Conservation (phyloP, 176 grass and related monocot species). For the Thalia dealbata region DNA sequence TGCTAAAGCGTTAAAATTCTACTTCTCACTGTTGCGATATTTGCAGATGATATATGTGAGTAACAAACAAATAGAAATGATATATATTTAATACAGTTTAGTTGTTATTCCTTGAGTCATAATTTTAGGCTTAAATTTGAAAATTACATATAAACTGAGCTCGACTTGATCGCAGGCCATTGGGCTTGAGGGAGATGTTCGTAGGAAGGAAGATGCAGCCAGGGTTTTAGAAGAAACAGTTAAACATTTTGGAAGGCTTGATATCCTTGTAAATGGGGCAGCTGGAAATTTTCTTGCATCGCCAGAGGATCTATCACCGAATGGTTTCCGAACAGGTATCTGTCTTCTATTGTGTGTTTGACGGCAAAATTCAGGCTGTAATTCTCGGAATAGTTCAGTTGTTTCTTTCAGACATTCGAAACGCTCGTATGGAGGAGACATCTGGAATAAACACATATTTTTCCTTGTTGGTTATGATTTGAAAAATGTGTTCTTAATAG, state of each 20-base stretch:
- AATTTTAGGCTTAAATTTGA: no score
- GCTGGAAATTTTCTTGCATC: conserved; percentile 93
- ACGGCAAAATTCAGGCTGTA: not conserved
- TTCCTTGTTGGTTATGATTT: no score
- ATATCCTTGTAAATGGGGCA: conserved; percentile 89
- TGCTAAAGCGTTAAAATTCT: not conserved
- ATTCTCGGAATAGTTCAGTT: not conserved
- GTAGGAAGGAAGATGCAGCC: conserved; percentile 65
- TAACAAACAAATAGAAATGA: no score
- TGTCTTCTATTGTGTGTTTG: not conserved
- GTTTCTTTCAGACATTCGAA: not conserved
- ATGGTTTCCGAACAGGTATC: conserved; percentile 76
- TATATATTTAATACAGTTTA: no score
- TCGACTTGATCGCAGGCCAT: conserved; percentile 42
- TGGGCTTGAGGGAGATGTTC: conserved; percentile 82
- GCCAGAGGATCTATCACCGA: conserved; percentile 85
- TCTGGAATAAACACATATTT: no score
- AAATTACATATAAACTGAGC: not conserved
- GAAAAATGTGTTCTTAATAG: no score
- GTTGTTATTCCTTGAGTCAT: no score
- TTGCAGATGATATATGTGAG: no score
- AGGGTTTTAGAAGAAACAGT: conserved; percentile 54
- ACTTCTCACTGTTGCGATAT: no score
- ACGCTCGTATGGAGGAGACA: no score
- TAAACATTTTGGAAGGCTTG: conserved; percentile 57